Conservation (phyloP, 1,284 basidiomycete genomes). For the Porogramme epimiltina region DNA sequence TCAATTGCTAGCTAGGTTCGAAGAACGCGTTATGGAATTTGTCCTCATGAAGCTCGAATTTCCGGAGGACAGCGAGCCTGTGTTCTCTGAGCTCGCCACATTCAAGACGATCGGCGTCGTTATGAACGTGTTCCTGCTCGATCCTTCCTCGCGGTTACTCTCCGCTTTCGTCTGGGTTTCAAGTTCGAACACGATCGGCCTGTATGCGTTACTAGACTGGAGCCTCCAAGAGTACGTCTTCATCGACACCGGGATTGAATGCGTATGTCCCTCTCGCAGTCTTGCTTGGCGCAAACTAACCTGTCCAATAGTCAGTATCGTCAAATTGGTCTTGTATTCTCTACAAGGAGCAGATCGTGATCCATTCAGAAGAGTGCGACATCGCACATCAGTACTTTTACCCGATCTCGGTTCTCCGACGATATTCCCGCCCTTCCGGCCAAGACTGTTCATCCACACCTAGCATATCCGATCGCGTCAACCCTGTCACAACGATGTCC, state of each 20-base stretch:
- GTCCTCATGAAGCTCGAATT: conserved; percentile 38
- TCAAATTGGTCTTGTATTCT: conserved; percentile 79
- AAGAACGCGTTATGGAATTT: conserved; percentile 37
- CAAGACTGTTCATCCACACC: conserved; percentile 35
- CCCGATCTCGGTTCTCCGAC: conserved; percentile 48
- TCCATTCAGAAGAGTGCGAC: conserved; percentile 67
- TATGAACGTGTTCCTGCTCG: conserved; percentile 77
- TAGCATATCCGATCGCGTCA: conserved; percentile 33
- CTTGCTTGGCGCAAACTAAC: neutral
- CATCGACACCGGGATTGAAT: conserved; percentile 70
- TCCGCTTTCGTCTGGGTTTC: conserved; percentile 67
- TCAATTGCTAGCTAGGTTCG: conserved; percentile 20
- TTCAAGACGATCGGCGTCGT: conserved; percentile 69
- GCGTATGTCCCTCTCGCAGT: conserved; percentile 48
- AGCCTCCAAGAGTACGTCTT: conserved; percentile 63
- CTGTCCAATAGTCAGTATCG: conserved; percentile 46
- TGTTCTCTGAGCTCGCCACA: conserved; percentile 56
- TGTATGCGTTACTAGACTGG: conserved; percentile 73
- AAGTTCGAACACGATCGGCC: conserved; percentile 50
- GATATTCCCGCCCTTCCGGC: conserved; percentile 35
- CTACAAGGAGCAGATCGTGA: conserved; percentile 59
- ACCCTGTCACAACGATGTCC: conserved; percentile 26
- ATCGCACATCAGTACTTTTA: conserved; percentile 60
- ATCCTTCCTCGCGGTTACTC: conserved; percentile 59
- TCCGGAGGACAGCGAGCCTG: conserved; percentile 25